Evolutionary conservation across 176 grass and related monocot species (phyloP), one percentile per base, ranked within the genome.

Genomic region (Avena atlantica): DNA sequence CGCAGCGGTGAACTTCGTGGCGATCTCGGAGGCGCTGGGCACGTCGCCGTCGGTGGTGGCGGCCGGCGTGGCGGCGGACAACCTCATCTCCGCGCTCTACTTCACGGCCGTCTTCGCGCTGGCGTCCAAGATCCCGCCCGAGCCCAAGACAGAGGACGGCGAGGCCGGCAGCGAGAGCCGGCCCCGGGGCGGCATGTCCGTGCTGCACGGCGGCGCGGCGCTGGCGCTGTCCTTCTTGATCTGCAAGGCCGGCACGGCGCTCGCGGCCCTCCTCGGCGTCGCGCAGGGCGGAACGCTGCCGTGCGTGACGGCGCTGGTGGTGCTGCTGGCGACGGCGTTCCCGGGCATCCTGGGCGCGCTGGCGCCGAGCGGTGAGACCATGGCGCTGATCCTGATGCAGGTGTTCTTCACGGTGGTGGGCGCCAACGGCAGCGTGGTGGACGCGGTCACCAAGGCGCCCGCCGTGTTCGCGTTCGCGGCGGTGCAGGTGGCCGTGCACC

Each of bases 371-470:
- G 92, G 93, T 64, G 89, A 98, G 89, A 80, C 91, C 16, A 86
- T 98, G 79, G 93, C 96, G 58, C 72, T 95, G 63, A 94, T 98
- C 90, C 90, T 98, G 8, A 98, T 95, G 96, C 96, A 95, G 93
- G 93, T 95, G 78, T 98, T 98, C 88, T 95, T 98, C 79, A 44
- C 82, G 23, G 93, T 92, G 53, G 90, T 98, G 21, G 96, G 93
- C 2, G 93, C 92, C 74, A 98, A 92, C 76, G 96, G 96, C 36
- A 98, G 91, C 84, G 80, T 95, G 81, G 89, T 89, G 20, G 91
- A 94, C 80, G 96, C 92, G 19, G 89, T 94, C 49, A 92, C 90
- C 21, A 95, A 89, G 67, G 90, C 93, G 16, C 93, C 93, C 8
- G 52, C 92, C 77, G 87, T 98, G 31, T 93, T 95, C 70, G 85